These are phyloP conservation scores for Cyclocybe aegerita DNA, from an alignment of 768 basidiomycete genomes.

Conservation along the genomic window DNA sequence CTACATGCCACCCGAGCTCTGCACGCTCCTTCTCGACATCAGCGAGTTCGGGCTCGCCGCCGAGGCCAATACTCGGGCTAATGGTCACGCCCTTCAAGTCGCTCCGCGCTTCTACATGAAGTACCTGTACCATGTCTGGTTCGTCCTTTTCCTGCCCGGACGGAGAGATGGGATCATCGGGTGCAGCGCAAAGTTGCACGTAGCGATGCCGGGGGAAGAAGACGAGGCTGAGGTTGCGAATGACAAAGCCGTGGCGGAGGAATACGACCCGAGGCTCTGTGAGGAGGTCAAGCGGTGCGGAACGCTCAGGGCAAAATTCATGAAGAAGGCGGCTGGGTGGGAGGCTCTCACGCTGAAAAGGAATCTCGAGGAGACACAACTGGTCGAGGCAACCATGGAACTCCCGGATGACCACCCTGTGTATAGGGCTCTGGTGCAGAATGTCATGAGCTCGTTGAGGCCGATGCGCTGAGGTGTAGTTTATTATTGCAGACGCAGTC, in stretches of 20 bases:
- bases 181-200: neutral
- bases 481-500: too few relatives aligned
- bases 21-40: constrained; percentile 1
- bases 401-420: neutral
- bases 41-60: constrained; percentile 1
- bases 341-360: neutral
- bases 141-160: too few relatives aligned
- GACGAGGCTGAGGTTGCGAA: neutral
- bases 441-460: neutral
- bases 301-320: neutral
- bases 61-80: neutral
- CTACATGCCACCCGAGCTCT: neutral
- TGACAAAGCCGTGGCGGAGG: neutral
- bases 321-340: neutral
- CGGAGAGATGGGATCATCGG: neutral
- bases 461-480: neutral
- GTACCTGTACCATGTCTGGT: too few relatives aligned
- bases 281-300: neutral
- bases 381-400: neutral
- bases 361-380: neutral
- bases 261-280: neutral
- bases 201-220: neutral
- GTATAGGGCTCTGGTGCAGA: neutral
- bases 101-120: too few relatives aligned
- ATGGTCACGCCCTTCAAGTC: too few relatives aligned